These are phyloP conservation scores for Pleurotus ostreatus DNA, from an alignment of 768 basidiomycete genomes.

Conservation along the genomic window DNA sequence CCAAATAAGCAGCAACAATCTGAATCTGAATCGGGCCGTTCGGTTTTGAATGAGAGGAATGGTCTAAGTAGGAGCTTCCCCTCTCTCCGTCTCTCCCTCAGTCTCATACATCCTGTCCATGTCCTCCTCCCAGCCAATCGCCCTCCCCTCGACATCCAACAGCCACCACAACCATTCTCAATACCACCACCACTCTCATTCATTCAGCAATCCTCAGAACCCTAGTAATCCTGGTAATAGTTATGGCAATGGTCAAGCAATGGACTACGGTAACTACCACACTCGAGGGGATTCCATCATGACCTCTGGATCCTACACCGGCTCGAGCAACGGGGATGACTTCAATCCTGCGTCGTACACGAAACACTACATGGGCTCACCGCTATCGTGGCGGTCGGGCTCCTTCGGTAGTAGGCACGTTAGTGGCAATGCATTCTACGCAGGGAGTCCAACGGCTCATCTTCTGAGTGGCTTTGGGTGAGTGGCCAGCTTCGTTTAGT, in stretches of 20 bases:
- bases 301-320: constrained; percentile 46
- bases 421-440: constrained; percentile 34
- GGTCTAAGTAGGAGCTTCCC: background rate
- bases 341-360: constrained; percentile 69
- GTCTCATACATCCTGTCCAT: constrained; percentile 12
- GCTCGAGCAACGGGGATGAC: constrained; percentile 33
- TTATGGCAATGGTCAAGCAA: background rate
- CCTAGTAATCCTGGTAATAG: background rate
- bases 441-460: constrained; percentile 60
- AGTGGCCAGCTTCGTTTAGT: constrained; percentile 21
- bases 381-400: constrained; percentile 65
- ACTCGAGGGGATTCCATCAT: constrained; percentile 27
- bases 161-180: constrained; percentile 15
- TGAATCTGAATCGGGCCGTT: background rate
- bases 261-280: constrained; percentile 8
- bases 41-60: background rate
- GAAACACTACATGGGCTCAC: constrained; percentile 66
- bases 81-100: constrained; percentile 1
- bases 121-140: constrained; percentile 41
- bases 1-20: background rate
- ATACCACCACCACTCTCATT: constrained; percentile 19
- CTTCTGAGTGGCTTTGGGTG: constrained; percentile 65
- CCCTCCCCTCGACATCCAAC: constrained; percentile 31
- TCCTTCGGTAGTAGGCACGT: constrained; percentile 53
- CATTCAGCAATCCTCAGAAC: background rate